A percentile compares a stretch with the other conserved stretches of the same genome.
These are phyloP conservation scores for Cardamine occulta DNA, from an alignment of 345 rosid species.

Conservation along the genomic window DNA sequence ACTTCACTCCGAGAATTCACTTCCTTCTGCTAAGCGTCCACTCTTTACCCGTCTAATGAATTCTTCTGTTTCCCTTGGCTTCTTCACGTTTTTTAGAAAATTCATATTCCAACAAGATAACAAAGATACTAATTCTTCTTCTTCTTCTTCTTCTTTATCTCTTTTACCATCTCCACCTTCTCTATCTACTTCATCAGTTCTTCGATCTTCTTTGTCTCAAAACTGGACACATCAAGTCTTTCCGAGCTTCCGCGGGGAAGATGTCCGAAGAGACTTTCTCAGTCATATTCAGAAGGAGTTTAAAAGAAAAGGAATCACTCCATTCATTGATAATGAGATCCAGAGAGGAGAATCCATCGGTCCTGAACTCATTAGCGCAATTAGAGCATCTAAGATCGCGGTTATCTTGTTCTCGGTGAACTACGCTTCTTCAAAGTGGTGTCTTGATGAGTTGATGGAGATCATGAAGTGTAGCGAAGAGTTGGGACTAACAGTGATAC, in stretches of 20 bases:
- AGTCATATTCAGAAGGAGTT: not conserved
- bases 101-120: not conserved
- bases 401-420: not conserved
- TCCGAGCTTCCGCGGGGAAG: not conserved
- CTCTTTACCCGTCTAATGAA: too few species aligned
- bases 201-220: not conserved
- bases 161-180: not conserved
- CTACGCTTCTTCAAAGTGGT: too few species aligned
- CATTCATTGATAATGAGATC: not conserved
- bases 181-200: not conserved
- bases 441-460: too few species aligned
- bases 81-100: not conserved
- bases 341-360: not conserved
- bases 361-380: not conserved
- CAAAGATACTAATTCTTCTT: not conserved
- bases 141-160: not conserved
- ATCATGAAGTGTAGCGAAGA: too few species aligned
- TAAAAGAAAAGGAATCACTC: not conserved
- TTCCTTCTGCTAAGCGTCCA: too few species aligned
- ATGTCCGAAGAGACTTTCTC: not conserved
- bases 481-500: too few species aligned
- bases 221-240: constrained; percentile 1
- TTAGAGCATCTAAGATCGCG: not conserved
- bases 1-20: too few species aligned
- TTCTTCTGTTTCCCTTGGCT: not conserved